Evolutionary conservation across 345 rosid species (phyloP), one percentile per base, ranked within the genome.

Genomic region (Citrus australasica): DNA sequence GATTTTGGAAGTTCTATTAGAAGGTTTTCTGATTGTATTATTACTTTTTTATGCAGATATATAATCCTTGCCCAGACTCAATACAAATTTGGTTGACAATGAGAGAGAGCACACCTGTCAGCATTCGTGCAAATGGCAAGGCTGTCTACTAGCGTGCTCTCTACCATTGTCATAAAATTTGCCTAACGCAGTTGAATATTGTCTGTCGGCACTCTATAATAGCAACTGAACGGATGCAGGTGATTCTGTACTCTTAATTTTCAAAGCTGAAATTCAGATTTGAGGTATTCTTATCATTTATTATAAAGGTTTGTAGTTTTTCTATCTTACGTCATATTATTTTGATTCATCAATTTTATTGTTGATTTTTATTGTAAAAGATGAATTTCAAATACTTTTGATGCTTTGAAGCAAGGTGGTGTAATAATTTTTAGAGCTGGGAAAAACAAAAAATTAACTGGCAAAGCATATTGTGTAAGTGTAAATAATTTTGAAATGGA

Each of bases 91-190:
- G 62, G 4, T 30, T 88, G 91, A 88, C 89, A 79, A 83, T 48
- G 89, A 88, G 88, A 88, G 91, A 88, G 91, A 88, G 91, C 89
- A 88, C 89, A 77, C 89, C 67, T 16, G 89, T 88, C 19, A 13
- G 67, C 84, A 76, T 71, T 76, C 81, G 75, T 80, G 82, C 30
- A 38, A 51, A 65, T 59, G 60, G 19, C 80, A 80, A 84, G 86
- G 78, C 69, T 84, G 83, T 72, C 58, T 59, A 79, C 87, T 32
- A 69, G 88, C 70, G 84, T 86, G 90, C 87, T 88, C 76, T 69
- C 69, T 82, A 0, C 74, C 83, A 67, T 83, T 80, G 88, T 87
- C 87, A 85, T 71, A n/a, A 46, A 70, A 59, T 77, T 13, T 78
- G 72, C 32, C 42, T 67, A 81, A 63, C 17, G 48, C 46, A 35